Evolutionary conservation across 208 protist species (phyloP).

Genomic region (Balamuthia mandrillaris): DNA sequence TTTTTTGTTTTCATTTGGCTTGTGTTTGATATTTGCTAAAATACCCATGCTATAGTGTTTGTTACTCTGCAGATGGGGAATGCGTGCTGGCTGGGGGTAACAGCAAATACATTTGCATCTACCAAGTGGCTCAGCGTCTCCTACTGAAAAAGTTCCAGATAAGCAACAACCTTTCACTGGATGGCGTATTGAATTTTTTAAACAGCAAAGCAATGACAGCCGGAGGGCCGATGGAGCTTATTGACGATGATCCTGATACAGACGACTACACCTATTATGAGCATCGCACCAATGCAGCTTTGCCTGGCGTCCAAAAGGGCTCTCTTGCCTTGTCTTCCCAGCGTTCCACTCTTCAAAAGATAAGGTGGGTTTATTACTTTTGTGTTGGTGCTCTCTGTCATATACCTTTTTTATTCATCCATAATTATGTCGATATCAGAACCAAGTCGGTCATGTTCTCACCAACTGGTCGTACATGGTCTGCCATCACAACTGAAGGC

Average conservation of each 20-base stretch:
- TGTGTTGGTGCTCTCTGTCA: background rate
- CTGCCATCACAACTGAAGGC: conserved; percentile 74
- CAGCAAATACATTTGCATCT: conserved; percentile 75
- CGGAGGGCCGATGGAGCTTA: conserved; percentile 51
- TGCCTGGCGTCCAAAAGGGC: background rate
- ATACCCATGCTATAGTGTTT: background rate
- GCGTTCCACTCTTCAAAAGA: background rate
- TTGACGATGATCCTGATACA: conserved; percentile 60
- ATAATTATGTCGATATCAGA: conserved; percentile 20
- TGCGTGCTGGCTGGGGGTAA: conserved; percentile 71
- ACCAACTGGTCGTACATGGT: conserved; percentile 73
- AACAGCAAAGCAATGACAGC: conserved; percentile 65
- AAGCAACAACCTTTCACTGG: conserved; percentile 59
- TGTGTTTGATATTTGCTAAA: background rate
- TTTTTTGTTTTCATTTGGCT: too few species aligned
- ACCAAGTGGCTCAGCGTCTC: conserved; percentile 61
- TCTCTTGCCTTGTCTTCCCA: background rate
- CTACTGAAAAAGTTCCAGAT: conserved; percentile 66
- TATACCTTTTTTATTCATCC: background rate
- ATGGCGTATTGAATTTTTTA: conserved; percentile 66
- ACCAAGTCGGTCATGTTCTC: conserved; percentile 51
- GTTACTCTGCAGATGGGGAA: conserved; percentile 66
- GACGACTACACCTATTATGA: conserved; percentile 22
- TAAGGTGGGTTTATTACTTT: background rate
- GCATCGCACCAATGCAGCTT: background rate